These are phyloP conservation scores for Stagonosporopsis cucurbitacearum DNA, from an alignment of 2,329 filamentous ascomycete genomes.

Conservation along the genomic window DNA sequence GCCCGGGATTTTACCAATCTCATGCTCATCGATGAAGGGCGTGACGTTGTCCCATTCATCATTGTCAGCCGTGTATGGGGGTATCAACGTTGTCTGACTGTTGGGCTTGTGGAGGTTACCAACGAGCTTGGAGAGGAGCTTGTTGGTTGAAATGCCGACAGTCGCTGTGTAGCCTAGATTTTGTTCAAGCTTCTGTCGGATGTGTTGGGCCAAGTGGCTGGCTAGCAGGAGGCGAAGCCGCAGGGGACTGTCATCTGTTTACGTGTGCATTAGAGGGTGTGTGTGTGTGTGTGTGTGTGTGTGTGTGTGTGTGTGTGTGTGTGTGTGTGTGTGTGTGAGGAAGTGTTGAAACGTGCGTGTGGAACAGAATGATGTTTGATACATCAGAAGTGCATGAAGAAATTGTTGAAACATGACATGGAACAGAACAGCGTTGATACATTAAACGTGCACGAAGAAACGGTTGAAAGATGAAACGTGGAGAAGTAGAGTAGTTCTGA, in stretches of 20 bases:
- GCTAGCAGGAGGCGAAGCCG: constrained; percentile 72
- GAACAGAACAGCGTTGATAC: neutral
- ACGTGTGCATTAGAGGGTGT: no score
- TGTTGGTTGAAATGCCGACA: constrained; percentile 86
- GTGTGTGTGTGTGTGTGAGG: no score
- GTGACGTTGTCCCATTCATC: constrained; percentile 58
- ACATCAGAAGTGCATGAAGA: constrained; percentile 2
- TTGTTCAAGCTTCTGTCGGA: constrained; percentile 75
- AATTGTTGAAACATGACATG: no score
- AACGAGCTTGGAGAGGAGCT: constrained; percentile 82
- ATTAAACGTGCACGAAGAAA: neutral
- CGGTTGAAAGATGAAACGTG: constrained; percentile 10
- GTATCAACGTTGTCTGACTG: constrained; percentile 82
- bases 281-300: no score
- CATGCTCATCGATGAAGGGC: constrained; percentile 75
- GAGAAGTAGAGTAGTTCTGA: neutral
- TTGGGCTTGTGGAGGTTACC: constrained; percentile 86
- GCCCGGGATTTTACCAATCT: constrained; percentile 81
- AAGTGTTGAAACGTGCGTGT: no score
- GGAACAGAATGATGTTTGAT: no score
- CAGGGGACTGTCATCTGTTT: no score
- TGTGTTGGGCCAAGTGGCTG: constrained; percentile 78
- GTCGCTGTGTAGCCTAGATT: constrained; percentile 86
- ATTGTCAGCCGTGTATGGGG: constrained; percentile 58
- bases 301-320: no score